These are phyloP conservation scores for Mallotus japonicus DNA, from an alignment of 441 rosid species.

Conservation along the genomic window DNA sequence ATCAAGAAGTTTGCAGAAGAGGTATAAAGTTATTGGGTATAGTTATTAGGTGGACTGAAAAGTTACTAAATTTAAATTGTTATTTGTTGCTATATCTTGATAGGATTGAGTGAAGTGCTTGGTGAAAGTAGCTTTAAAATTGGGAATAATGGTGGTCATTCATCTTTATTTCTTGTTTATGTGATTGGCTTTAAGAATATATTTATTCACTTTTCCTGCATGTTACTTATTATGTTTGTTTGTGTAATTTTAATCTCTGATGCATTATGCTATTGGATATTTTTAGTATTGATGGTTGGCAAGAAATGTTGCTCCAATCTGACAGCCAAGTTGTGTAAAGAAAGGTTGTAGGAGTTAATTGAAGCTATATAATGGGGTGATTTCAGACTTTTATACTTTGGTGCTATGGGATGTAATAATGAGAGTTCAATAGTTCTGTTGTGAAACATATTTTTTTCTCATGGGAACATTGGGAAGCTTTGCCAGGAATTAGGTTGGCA, in stretches of 20 bases:
- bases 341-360: too few species aligned
- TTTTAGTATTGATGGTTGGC: neutral
- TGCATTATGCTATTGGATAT: neutral
- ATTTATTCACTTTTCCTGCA: neutral
- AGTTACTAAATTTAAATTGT: neutral
- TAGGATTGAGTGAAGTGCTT: slow-evolving; percentile 6
- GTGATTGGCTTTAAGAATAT: neutral
- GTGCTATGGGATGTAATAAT: neutral
- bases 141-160: neutral
- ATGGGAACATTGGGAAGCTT: neutral
- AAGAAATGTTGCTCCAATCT: neutral
- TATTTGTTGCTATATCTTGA: neutral
- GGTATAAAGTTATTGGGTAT: slow-evolving; percentile 44
- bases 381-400: neutral
- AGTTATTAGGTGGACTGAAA: slow-evolving; percentile 5
- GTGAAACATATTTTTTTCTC: neutral
- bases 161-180: neutral
- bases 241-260: slow-evolving; percentile 3
- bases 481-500: neutral
- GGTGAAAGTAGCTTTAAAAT: neutral
- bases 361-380: neutral
- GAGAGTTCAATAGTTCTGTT: neutral
- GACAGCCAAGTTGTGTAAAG: neutral
- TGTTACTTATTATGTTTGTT: neutral
- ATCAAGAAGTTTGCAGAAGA: slow-evolving; percentile 50